These are phyloP conservation scores for Glycine soja DNA, from an alignment of 306 rosid genomes.

Conservation along the genomic window DNA sequence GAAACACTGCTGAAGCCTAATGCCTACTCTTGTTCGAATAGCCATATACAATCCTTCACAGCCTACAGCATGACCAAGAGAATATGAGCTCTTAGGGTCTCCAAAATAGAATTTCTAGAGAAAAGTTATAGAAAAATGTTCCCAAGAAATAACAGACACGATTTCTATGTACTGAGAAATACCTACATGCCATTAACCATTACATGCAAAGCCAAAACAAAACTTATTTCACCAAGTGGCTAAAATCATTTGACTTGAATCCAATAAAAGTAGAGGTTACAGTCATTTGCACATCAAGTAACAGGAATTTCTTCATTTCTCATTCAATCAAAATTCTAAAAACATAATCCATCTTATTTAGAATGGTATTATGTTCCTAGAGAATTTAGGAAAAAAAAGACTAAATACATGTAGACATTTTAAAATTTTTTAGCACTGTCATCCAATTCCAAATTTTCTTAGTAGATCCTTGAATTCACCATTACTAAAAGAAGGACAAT, in stretches of 20 bases:
- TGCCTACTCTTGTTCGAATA: constrained; percentile 97
- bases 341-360: neutral
- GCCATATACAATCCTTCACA: constrained; percentile 86
- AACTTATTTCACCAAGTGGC: constrained; percentile 8
- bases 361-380: neutral
- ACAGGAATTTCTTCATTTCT: constrained; percentile 2
- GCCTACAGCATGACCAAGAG: constrained; percentile 61
- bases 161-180: constrained; percentile 25
- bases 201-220: constrained; percentile 4
- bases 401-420: neutral
- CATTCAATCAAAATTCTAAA: neutral
- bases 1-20: constrained; percentile 98
- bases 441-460: constrained; percentile 50
- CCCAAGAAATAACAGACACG: neutral
- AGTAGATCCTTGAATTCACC: constrained; percentile 78
- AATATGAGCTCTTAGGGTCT: constrained; percentile 26
- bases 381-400: neutral
- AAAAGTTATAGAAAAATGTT: constrained; percentile 10
- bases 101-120: constrained; percentile 36
- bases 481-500: constrained; percentile 68
- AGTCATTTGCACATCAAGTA: constrained; percentile 51
- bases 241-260: constrained; percentile 15
- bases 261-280: neutral
- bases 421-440: neutral
- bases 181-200: neutral